phyloP scores from a whole-genome alignment of 2,329 filamentous ascomycete species.

The Pseudogymnoascus sp. region DNA sequence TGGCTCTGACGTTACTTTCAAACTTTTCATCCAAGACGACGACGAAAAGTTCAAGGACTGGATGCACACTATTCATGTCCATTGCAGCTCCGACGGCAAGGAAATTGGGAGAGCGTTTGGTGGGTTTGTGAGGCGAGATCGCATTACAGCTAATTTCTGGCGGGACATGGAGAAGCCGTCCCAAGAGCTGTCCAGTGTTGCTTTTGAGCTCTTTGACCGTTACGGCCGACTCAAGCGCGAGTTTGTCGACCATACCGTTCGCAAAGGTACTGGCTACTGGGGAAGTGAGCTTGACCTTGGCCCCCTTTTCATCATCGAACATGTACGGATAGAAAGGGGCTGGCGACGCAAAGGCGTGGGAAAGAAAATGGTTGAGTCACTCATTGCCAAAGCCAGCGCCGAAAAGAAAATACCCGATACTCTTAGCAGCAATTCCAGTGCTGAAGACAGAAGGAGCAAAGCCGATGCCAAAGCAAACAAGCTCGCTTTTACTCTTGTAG shows the following conservation, averaged over 20 bases:
- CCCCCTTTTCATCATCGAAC: constrained; percentile 22
- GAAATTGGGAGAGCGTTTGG: constrained; percentile 20
- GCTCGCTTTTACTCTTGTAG: constrained; percentile 17
- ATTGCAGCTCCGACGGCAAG: constrained; percentile 13
- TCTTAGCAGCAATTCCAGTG: constrained; percentile 6
- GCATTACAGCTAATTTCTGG: constrained; percentile 26
- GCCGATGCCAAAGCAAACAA: neutral
- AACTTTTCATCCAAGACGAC: neutral
- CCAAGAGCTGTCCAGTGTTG: constrained; percentile 25
- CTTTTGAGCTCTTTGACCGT: constrained; percentile 31
- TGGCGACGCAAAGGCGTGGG: constrained; percentile 28
- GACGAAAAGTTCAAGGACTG: constrained; percentile 9
- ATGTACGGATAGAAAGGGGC: constrained; percentile 13
- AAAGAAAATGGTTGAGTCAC: constrained; percentile 22
- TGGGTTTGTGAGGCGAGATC: constrained; percentile 20
- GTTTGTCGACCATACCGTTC: constrained; percentile 23
- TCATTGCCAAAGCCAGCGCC: constrained; percentile 21
- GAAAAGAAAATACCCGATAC: neutral
- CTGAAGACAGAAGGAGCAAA: constrained; percentile 13
- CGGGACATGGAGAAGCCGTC: constrained; percentile 27
- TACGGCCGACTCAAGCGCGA: constrained; percentile 30
- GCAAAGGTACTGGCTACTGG: constrained; percentile 25
- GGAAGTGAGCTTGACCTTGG: constrained; percentile 25
- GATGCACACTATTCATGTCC: constrained; percentile 14
- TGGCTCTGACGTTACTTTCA: neutral